These are phyloP conservation scores for Brettanomyces custersianus DNA, from an alignment of 805 yeast genomes.

Conservation along the genomic window DNA sequence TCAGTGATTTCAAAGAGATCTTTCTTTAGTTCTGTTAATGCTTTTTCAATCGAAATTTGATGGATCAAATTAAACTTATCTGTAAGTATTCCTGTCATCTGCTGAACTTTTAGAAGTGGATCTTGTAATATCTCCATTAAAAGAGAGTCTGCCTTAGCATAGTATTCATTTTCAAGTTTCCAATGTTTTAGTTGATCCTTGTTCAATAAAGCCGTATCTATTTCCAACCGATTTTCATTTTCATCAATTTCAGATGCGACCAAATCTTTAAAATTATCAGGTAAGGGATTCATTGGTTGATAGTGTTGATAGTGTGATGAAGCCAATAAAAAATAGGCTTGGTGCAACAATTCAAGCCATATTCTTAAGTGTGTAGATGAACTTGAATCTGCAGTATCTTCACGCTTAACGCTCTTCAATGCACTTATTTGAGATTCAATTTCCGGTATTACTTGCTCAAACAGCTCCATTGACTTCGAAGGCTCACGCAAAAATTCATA, in stretches of 20 bases:
- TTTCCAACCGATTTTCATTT: slow-evolving; percentile 12
- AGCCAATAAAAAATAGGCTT: slow-evolving; percentile 70
- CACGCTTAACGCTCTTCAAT: neutral
- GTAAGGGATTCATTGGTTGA: slow-evolving; percentile 26
- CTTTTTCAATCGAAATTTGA: neutral
- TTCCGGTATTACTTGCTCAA: slow-evolving; percentile 32
- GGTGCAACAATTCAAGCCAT: slow-evolving; percentile 59
- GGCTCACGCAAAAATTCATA: slow-evolving; percentile 51
- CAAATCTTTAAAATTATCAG: slow-evolving; percentile 24
- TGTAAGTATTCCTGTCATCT: slow-evolving; percentile 16
- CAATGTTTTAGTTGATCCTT: slow-evolving; percentile 26
- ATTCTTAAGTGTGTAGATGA: slow-evolving; percentile 28
- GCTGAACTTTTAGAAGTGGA: slow-evolving; percentile 28
- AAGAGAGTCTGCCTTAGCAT: slow-evolving; percentile 52
- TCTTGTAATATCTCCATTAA: slow-evolving; percentile 44
- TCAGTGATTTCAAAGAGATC: slow-evolving; percentile 1
- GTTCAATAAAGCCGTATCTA: slow-evolving; percentile 17
- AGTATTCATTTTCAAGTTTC: slow-evolving; percentile 41
- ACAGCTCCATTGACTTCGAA: slow-evolving; percentile 36
- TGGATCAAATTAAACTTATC: slow-evolving; percentile 9
- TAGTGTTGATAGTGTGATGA: slow-evolving; percentile 57
- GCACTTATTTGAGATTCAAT: slow-evolving; percentile 17
- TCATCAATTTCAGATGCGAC: slow-evolving; percentile 16
- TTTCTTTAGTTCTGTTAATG: neutral
- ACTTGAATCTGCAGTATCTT: neutral